Evolutionary conservation across 345 rosid genomes (phyloP), one percentile per base, ranked within the genome.

Genomic region (Eucalyptus globulus): DNA sequence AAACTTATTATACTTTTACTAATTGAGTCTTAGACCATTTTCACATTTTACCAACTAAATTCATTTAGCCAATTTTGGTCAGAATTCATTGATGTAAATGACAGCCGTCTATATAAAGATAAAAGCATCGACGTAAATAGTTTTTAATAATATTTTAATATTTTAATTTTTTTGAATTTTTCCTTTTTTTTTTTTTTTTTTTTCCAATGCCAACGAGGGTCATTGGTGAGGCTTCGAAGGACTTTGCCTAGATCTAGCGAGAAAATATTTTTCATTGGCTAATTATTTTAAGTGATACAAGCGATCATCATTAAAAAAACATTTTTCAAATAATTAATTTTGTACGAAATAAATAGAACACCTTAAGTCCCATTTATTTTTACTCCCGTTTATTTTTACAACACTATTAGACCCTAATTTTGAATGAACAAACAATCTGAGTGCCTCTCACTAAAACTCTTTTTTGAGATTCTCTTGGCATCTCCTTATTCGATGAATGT

Each of bases 81-180:
- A 53, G 0, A 53, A 53, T 8, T 53, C 5, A 0, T 53, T 53
- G 11, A 53, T 53, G 0, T 53, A 0, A 53, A 53, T 1, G 5
- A 1, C 0, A 8, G 0, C 24, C 56, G 4, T 53, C 2, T 2
- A n/a, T 53, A 53, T 19, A 53, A 7, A 2, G 0, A 19, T 19
- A 53, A n/a, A n/a, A n/a, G n/a, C n/a, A 0, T 53, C 0, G 2
- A 19, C 0, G 5, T 7, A 0, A 4, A 19, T 1, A 19, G 0
- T 53, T 53, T 53, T 53, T 53, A 53, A 8, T 53, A 53, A 53
- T 53, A 19, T 53, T 19, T 53, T 8, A 19, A 53, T 53, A 3
- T 51, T 16, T 49, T 50, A 6, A 5, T 17, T 17, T 51, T 7
- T 17, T 1, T 51, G 9, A 53, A 0, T 3, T 53, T 53, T 53